A percentile compares a stretch with the other conserved stretches of the same genome.
Conservation (phyloP, 169 alveolate genomes). For the Neospora caninum region DNA sequence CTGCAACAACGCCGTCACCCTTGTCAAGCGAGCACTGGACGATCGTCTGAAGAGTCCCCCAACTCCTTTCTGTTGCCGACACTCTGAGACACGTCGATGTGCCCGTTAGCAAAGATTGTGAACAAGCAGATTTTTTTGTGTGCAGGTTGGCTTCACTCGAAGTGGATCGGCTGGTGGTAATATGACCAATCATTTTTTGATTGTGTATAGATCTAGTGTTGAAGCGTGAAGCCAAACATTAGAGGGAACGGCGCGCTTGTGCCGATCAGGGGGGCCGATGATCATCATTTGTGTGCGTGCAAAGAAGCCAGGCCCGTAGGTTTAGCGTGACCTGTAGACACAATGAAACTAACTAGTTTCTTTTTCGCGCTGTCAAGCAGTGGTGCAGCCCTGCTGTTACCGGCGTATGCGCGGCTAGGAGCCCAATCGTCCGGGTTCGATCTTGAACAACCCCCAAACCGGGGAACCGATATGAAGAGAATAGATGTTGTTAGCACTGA, state of each 20-base stretch:
- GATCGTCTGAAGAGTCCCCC: background rate
- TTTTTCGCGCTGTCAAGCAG: background rate
- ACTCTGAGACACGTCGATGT: no score
- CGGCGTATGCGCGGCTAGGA: no score
- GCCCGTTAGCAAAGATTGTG: no score
- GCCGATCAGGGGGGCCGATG: background rate
- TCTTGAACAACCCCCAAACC: no score
- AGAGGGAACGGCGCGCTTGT: background rate
- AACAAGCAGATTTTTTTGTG: no score
- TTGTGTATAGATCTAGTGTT: background rate
- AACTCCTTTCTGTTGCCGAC: background rate
- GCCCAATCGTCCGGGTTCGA: no score
- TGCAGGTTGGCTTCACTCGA: no score
- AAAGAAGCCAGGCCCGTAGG: background rate
- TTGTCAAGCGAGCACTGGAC: background rate
- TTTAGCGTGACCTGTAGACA: background rate
- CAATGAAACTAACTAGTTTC: background rate
- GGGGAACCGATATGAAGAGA: no score
- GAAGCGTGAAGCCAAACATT: background rate
- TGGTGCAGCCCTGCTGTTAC: background rate
- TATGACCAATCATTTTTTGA: background rate
- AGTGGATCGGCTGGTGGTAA: background rate
- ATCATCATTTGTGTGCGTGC: background rate
- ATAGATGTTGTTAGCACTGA: no score
- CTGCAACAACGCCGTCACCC: background rate